phyloP scores from a whole-genome alignment of 495 filamentous ascomycete genomes.

The Baudoinia panamericana region DNA sequence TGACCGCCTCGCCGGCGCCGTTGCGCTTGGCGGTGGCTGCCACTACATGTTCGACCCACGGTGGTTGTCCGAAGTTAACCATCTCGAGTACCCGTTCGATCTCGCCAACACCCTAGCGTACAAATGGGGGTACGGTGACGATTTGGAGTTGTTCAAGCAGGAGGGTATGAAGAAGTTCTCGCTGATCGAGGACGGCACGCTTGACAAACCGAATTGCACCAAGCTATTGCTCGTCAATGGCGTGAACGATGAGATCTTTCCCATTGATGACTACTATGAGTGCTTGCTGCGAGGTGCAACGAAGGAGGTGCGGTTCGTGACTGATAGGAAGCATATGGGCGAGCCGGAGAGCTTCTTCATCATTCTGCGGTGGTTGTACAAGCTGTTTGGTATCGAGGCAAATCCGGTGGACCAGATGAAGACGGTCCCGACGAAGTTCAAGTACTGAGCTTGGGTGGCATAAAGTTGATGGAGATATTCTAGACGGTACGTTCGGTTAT shows the following conservation, averaged over 20 bases:
- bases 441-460: constrained; percentile 21
- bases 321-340: constrained; percentile 32
- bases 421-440: constrained; percentile 28
- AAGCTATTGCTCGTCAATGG: constrained; percentile 58
- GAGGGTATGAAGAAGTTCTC: constrained; percentile 58
- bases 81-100: constrained; percentile 66
- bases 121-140: constrained; percentile 54
- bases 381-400: constrained; percentile 28
- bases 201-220: constrained; percentile 45
- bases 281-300: constrained; percentile 55
- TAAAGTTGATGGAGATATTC: not conserved
- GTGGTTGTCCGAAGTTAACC: constrained; percentile 55
- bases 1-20: constrained; percentile 41
- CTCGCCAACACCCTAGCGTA: constrained; percentile 51
- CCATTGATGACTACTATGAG: constrained; percentile 62
- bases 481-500: not conserved
- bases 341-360: constrained; percentile 32
- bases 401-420: constrained; percentile 28
- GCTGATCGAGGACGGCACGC: constrained; percentile 53
- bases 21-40: constrained; percentile 60
- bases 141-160: constrained; percentile 45
- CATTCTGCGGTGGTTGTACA: constrained; percentile 31
- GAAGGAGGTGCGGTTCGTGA: constrained; percentile 48
- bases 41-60: constrained; percentile 55
- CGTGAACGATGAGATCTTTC: constrained; percentile 40